A percentile compares a stretch with the other conserved stretches of the same genome.
Evolutionary conservation across 2,329 filamentous ascomycete genomes (phyloP).

Genomic region (Aspergillus ustus): DNA sequence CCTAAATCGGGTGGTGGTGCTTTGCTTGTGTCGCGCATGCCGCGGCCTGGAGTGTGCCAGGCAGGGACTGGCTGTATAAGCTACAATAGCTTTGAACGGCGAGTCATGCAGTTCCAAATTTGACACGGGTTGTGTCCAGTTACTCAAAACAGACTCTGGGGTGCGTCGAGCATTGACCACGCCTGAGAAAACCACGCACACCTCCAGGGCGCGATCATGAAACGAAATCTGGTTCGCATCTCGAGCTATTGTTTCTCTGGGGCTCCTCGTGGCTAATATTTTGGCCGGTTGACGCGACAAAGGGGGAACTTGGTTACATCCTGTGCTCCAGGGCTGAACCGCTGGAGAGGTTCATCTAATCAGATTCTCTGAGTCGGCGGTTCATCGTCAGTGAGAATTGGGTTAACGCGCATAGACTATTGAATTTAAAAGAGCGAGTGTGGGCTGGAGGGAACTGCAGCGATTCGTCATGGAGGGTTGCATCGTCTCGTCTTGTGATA

Average conservation of each 20-base stretch:
- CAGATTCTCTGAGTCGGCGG: not conserved
- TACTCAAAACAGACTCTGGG: not conserved
- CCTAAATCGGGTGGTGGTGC: not conserved
- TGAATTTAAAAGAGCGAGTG: not conserved
- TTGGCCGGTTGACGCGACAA: not conserved
- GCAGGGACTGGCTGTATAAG: no score
- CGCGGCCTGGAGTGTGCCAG: not conserved
- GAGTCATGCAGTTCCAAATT: not conserved
- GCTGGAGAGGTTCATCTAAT: not conserved
- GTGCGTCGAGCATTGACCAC: not conserved
- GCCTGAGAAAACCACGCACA: not conserved
- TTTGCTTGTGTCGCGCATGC: not conserved
- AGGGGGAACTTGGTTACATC: not conserved
- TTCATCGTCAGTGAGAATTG: not conserved
- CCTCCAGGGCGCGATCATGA: not conserved
- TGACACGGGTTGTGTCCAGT: not conserved
- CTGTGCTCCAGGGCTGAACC: not conserved
- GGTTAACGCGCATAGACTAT: not conserved
- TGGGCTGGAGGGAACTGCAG: not conserved
- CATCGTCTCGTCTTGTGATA: not conserved
- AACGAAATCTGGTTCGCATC: not conserved
- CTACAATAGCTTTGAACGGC: not conserved
- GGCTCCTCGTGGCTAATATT: not conserved
- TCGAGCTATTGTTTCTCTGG: not conserved
- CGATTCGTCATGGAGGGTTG: not conserved